Percentiles rank a stretch among this genome's conserved stretches.
Evolutionary conservation across 176 grass and related monocot genomes (phyloP).

Genomic region (Eragrostis nindensis): DNA sequence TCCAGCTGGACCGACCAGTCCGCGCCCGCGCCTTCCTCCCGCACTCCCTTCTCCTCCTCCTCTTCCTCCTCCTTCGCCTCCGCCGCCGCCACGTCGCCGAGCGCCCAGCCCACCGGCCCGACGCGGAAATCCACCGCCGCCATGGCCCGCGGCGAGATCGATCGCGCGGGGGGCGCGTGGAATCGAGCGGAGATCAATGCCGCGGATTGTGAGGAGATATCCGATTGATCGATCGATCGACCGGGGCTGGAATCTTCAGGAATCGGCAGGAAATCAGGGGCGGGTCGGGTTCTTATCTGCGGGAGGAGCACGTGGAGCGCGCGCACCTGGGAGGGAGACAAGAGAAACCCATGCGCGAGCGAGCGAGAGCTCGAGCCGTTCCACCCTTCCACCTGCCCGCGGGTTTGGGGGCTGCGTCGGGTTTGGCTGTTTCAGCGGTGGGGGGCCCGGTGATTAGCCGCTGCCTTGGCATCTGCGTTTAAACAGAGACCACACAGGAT

Average conservation of each 20-base stretch:
- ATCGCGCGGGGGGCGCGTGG: background rate
- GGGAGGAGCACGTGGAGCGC: constrained; percentile 15
- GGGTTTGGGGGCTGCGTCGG: background rate
- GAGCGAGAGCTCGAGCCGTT: background rate
- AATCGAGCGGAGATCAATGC: background rate
- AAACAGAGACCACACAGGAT: background rate
- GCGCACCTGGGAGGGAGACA: background rate
- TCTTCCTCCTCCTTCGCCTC: background rate
- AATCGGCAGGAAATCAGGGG: background rate
- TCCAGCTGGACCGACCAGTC: constrained; percentile 25
- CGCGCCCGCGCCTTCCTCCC: background rate
- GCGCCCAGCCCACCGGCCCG: background rate
- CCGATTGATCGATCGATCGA: background rate
- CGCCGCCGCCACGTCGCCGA: background rate
- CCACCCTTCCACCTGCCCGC: background rate
- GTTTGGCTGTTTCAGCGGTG: background rate
- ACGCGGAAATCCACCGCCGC: constrained; percentile 28
- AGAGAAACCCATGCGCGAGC: background rate
- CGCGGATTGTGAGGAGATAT: background rate
- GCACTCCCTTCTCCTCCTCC: background rate
- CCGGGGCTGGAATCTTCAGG: background rate
- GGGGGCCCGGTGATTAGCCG: background rate
- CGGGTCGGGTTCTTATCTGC: background rate
- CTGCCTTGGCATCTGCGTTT: background rate
- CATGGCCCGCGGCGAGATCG: constrained; percentile 15